A percentile compares a stretch with the other conserved stretches of the same genome.
Evolutionary conservation across 805 yeast genomes (phyloP).

Genomic region (Metschnikowia bowlesiae): DNA sequence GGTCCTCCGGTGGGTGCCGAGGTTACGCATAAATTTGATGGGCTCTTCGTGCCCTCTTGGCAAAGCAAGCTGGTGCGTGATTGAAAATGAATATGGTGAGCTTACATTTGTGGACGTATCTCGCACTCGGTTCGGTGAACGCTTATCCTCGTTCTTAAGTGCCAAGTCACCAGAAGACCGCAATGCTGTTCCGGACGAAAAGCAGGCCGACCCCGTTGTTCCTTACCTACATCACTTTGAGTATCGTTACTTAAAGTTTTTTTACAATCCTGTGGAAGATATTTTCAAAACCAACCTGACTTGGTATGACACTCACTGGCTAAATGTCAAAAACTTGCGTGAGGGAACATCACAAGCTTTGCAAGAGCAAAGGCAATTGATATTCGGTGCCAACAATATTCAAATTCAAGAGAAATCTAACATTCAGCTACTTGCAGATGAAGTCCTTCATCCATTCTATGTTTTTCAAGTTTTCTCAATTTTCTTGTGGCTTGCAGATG

Average conservation of each 20-base stretch:
- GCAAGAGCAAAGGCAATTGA: slow-evolving; percentile 62
- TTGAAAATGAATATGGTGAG: slow-evolving; percentile 93
- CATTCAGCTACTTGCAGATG: slow-evolving; percentile 67
- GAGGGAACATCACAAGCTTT: slow-evolving; percentile 69
- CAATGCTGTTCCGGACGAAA: slow-evolving; percentile 20
- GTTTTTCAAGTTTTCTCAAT: slow-evolving; percentile 92
- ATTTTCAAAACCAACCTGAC: slow-evolving; percentile 75
- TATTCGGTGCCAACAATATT: slow-evolving; percentile 75
- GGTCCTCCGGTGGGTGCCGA: slow-evolving; percentile 81
- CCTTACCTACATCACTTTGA: slow-evolving; percentile 68
- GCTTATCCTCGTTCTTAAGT: slow-evolving; percentile 64
- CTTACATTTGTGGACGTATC: slow-evolving; percentile 55
- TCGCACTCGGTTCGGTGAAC: slow-evolving; percentile 62
- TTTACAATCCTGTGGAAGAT: slow-evolving; percentile 84
- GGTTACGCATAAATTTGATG: slow-evolving; percentile 59
- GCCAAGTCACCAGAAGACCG: slow-evolving; percentile 21
- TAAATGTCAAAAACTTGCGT: slow-evolving; percentile 47
- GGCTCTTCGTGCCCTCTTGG: slow-evolving; percentile 70
- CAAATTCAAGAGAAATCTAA: slow-evolving; percentile 72
- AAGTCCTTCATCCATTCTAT: slow-evolving; percentile 92
- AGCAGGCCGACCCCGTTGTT: slow-evolving; percentile 54
- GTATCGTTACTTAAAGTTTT: slow-evolving; percentile 78
- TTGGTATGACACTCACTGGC: slow-evolving; percentile 87
- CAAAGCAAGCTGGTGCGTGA: slow-evolving; percentile 84
- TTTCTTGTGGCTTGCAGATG: slow-evolving; percentile 85